These are phyloP conservation scores for Cyamopsis tetragonoloba DNA, from an alignment of 306 rosid species.

Conservation along the genomic window DNA sequence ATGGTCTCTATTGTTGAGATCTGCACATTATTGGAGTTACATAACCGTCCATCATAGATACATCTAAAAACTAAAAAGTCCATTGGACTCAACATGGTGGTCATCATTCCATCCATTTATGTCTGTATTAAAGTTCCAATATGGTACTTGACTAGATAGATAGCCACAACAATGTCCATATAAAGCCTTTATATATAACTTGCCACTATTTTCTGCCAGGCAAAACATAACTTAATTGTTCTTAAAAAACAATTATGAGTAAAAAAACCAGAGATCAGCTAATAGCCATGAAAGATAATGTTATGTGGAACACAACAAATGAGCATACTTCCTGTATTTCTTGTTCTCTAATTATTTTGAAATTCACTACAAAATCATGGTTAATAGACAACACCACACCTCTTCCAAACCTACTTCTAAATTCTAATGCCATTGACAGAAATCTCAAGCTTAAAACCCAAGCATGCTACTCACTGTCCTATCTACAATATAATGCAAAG, in stretches of 20 bases:
- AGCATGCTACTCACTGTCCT: not conserved
- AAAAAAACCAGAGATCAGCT: not conserved
- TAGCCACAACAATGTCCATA: not conserved
- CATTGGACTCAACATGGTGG: not conserved
- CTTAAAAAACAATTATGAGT: no score
- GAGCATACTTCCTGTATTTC: not conserved
- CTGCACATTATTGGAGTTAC: conserved; percentile 40
- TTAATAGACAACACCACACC: not conserved
- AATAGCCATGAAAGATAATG: not conserved
- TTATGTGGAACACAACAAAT: not conserved
- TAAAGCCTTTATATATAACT: not conserved
- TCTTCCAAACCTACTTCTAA: not conserved
- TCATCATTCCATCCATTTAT: conserved; percentile 9
- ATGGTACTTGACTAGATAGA: not conserved
- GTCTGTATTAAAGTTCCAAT: not conserved
- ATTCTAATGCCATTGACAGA: not conserved
- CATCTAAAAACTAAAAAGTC: not conserved
- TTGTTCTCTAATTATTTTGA: not conserved
- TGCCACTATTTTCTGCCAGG: not conserved
- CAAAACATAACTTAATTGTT: not conserved
- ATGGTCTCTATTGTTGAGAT: conserved; percentile 78
- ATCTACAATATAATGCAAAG: not conserved
- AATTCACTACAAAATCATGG: not conserved
- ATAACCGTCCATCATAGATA: conserved; percentile 8
- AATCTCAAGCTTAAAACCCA: not conserved